Base-by-base conservation (phyloP, 2,329 filamentous ascomycete genomes). In the Pseudocercospora pini-densiflorae region DNA sequence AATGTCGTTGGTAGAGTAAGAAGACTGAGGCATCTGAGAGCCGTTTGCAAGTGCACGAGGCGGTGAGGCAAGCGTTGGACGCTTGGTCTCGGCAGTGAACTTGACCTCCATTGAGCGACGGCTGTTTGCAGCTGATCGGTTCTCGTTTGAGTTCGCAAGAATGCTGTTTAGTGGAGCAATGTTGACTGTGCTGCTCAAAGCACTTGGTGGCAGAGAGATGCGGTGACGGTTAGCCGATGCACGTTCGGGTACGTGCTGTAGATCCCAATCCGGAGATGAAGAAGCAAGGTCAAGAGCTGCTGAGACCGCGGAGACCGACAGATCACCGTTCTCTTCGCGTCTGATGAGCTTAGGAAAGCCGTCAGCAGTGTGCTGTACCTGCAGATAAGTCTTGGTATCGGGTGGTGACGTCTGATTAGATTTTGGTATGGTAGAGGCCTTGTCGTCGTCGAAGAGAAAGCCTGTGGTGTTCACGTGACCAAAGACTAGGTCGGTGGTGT, bases 1-100 rank as follows among this genome's bases (percentile, higher is more conserved):
- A 21, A 97, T 85, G 75, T 98, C 94, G 78, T 91, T 95, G 62
- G 92, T 89, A 9, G 95, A 97, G 81, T 92, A 97, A 0, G 94
- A 97, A 53, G 91, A 90, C 79, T 94, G 92, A 65, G 97, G 80
- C 82, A 92, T 93, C 31, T 90, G 87, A 61, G 87, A 87, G 27
- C 87, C 84, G 77, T 90, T 86, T 66, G 74, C 76, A 76, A 73
- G 83, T 81, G 74, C 85, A 71, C 77, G 87, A 87, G 69, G 90
- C 80, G 61, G 89, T 89, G 80, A 89, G 84, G 70, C 87, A 84
- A 80, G 74, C 64, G 79, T 79, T 12, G 82, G 79, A 61, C 81
- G 81, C 77, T 83, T 82, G 58, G 78, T 76, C 59, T 82, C 81
- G 72, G 75, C 72, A 72, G 78, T 70, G 72, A 77, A 80, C 65